Evolutionary conservation across 2,329 filamentous ascomycete genomes (phyloP).

Genomic region (Mollisiaceae sp.): DNA sequence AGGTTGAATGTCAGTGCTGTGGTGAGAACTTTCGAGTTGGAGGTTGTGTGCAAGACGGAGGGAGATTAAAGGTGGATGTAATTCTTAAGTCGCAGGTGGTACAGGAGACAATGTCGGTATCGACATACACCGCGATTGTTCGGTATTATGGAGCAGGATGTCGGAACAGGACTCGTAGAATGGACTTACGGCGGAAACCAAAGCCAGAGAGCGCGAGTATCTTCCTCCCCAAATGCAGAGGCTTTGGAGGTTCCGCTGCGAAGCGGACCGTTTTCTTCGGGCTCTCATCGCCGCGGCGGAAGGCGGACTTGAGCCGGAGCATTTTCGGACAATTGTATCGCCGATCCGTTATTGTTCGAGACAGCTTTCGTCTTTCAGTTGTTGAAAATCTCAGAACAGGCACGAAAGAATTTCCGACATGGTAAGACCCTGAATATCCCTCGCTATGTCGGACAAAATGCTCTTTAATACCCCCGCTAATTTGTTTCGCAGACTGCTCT

Average conservation of each 20-base stretch:
- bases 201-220: neutral
- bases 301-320: neutral
- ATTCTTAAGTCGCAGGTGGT: neutral
- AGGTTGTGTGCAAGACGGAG: neutral
- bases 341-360: neutral
- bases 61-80: neutral
- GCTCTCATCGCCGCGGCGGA: neutral
- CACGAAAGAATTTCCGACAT: neutral
- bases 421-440: neutral
- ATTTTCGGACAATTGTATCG: neutral
- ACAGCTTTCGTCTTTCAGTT: neutral
- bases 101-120: neutral
- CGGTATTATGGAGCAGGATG: neutral
- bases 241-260: neutral
- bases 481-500: conserved; percentile 75
- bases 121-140: neutral
- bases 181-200: neutral
- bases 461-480: neutral
- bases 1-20: neutral
- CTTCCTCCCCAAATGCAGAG: neutral
- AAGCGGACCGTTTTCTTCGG: neutral
- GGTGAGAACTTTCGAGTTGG: neutral
- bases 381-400: neutral
- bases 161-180: neutral
- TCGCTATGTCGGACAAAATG: neutral